Evolutionary conservation across 2,329 filamentous ascomycete species (phyloP).

Genomic region (Thielaviopsis populi): DNA sequence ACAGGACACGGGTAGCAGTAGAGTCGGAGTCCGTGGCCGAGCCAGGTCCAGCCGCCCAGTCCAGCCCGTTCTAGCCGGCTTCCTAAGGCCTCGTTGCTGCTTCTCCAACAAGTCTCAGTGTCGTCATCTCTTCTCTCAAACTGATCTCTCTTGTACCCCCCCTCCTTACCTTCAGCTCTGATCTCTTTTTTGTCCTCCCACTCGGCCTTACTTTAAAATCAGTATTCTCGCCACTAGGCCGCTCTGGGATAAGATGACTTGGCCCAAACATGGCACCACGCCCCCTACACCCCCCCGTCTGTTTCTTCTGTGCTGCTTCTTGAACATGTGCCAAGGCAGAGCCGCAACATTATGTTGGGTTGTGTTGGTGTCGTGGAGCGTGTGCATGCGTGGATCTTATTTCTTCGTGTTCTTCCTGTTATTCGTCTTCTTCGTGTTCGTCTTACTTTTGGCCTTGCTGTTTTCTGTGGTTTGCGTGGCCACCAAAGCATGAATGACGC

Average conservation of each 20-base stretch:
- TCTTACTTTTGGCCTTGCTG: no score
- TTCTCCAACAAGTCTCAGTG: neutral
- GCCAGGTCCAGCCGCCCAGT: neutral
- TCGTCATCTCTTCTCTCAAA: no score
- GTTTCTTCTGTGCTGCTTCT: neutral
- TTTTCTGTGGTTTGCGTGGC: no score
- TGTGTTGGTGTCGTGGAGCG: neutral
- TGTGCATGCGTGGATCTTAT: neutral
- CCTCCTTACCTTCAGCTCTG: neutral
- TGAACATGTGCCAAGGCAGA: slow-evolving; percentile 1
- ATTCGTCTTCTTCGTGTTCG: neutral
- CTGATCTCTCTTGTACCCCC: neutral
- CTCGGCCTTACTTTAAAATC: slow-evolving; percentile 4
- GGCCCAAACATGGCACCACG: neutral
- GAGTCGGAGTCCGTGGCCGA: neutral
- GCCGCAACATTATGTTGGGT: neutral
- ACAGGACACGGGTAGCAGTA: neutral
- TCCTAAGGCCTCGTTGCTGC: neutral
- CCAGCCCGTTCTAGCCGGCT: neutral
- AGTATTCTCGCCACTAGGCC: neutral
- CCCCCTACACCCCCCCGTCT: neutral
- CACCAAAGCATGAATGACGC: no score
- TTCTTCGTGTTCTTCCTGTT: neutral
- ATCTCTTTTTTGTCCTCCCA: neutral
- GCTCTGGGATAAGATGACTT: neutral